phyloP scores from a whole-genome alignment of 495 filamentous ascomycete genomes.

The Tuber magnatum region DNA sequence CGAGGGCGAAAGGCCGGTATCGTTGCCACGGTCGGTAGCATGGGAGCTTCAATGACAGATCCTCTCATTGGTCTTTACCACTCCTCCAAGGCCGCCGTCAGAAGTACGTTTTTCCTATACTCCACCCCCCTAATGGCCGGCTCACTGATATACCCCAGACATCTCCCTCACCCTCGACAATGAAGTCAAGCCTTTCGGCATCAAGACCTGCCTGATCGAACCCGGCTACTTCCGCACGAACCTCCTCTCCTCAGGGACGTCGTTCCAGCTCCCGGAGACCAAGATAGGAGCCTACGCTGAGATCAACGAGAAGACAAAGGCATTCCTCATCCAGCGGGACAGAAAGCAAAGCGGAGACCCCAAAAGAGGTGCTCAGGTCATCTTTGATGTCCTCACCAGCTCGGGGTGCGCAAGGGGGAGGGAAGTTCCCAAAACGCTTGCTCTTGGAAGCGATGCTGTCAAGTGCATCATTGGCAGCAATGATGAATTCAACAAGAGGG shows the following conservation, averaged over 20 bases:
- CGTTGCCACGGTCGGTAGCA: conserved; percentile 49
- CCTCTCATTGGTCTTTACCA: conserved; percentile 48
- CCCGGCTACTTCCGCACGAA: conserved; percentile 51
- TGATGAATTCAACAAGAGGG: conserved; percentile 38
- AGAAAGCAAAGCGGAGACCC: conserved; percentile 45
- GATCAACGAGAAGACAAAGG: conserved; percentile 15
- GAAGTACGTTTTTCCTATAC: conserved; percentile 39
- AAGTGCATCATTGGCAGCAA: conserved; percentile 40
- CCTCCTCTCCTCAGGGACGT: conserved; percentile 31
- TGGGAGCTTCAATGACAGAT: conserved; percentile 43
- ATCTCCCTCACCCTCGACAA: conserved; percentile 46
- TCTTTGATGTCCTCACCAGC: conserved; percentile 43
- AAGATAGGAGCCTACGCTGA: conserved; percentile 34
- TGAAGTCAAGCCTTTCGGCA: conserved; percentile 48
- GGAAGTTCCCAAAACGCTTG: conserved; percentile 37
- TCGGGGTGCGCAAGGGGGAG: conserved; percentile 39
- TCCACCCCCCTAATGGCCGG: conserved; percentile 6
- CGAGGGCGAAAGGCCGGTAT: conserved; percentile 44
- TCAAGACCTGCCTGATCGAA: conserved; percentile 46
- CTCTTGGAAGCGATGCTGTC: conserved; percentile 44
- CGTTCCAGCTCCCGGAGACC: conserved; percentile 23
- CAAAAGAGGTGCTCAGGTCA: conserved; percentile 37
- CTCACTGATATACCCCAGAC: conserved; percentile 28
- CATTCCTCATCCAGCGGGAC: conserved; percentile 14
- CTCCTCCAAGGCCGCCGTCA: conserved; percentile 51